phyloP scores from a whole-genome alignment of 2,329 filamentous ascomycete genomes.

The Cylindrodendrum hubeiense region DNA sequence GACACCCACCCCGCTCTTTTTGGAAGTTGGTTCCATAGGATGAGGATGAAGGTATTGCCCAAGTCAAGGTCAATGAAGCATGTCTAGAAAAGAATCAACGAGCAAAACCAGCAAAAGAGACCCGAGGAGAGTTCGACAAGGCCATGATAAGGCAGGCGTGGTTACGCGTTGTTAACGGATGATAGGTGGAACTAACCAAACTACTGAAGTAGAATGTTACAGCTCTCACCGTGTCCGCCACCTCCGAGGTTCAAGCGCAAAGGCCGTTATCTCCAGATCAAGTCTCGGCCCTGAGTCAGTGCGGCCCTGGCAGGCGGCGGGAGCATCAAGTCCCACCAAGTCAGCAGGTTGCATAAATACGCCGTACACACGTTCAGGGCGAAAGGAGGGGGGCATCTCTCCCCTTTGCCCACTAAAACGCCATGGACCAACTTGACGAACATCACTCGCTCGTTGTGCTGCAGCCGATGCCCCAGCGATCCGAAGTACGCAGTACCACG shows the following conservation, averaged over 20 bases:
- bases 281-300: not conserved
- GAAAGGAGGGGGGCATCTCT: not conserved
- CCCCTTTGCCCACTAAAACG: not conserved
- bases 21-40: not conserved
- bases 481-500: not conserved
- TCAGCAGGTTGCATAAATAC: not conserved
- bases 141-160: too few species aligned
- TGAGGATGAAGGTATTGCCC: too few species aligned
- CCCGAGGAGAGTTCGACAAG: too few species aligned
- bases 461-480: conserved; percentile 7
- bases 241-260: not conserved
- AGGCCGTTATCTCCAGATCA: not conserved
- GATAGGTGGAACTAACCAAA: too few species aligned
- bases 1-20: not conserved
- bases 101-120: too few species aligned
- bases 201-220: too few species aligned
- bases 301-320: not conserved
- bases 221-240: too few species aligned
- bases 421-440: not conserved
- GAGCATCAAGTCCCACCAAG: not conserved
- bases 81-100: too few species aligned
- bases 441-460: not conserved
- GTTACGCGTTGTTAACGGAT: too few species aligned
- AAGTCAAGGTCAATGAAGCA: too few species aligned
- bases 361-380: not conserved